phyloP scores from a whole-genome alignment of 1,139 yeast genomes.

The Taiozyma onychis region DNA sequence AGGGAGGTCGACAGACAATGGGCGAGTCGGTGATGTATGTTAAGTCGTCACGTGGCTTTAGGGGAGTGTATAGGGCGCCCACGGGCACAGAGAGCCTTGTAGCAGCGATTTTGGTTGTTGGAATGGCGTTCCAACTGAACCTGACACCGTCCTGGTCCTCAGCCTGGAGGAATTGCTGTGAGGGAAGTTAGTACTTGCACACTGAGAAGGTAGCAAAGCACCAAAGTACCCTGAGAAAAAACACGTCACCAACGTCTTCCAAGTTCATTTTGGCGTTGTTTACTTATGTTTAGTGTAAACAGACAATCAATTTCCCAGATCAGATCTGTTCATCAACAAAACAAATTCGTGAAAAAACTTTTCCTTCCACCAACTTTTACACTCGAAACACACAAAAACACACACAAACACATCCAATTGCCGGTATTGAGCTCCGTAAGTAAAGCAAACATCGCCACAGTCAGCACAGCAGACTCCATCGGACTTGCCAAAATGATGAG shows the following conservation, averaged over 20 bases:
- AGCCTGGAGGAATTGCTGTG: conserved; percentile 45
- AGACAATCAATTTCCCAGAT: background rate
- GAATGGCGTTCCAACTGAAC: conserved; percentile 62
- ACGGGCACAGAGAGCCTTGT: conserved; percentile 55
- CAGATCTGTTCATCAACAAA: background rate
- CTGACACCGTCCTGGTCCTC: conserved; percentile 69
- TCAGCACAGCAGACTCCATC: background rate
- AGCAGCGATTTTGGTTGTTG: conserved; percentile 54
- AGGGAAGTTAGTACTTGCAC: background rate
- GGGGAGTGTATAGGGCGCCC: conserved; percentile 63
- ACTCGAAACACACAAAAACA: too few relatives aligned
- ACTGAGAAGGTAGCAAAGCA: too few relatives aligned
- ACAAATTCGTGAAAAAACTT: background rate
- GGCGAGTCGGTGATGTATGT: conserved; percentile 38
- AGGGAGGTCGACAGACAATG: conserved; percentile 43
- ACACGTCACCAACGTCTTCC: conserved; percentile 1
- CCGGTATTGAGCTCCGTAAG: background rate
- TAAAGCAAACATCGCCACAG: background rate
- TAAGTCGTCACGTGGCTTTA: conserved; percentile 44
- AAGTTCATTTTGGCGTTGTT: background rate
- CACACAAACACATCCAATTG: too few relatives aligned
- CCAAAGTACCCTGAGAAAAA: background rate
- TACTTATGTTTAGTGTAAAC: background rate
- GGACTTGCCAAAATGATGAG: conserved; percentile 9
- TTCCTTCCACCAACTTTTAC: too few relatives aligned